These are phyloP conservation scores for Tieghemiomyces parasiticus DNA, from an alignment of 192 early-diverging fungal species.

Conservation along the genomic window DNA sequence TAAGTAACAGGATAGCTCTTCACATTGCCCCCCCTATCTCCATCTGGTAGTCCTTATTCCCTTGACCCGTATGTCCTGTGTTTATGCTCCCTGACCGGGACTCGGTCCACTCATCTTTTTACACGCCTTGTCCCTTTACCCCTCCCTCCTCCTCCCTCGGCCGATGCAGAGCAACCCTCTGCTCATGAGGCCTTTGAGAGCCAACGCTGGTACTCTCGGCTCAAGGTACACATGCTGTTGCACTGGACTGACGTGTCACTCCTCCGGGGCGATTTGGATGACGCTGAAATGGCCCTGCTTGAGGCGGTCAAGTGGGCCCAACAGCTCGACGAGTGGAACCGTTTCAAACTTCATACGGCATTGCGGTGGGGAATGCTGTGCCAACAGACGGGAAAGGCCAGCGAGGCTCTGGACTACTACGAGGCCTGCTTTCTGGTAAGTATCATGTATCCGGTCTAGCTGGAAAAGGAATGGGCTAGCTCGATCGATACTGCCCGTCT, in stretches of 20 bases:
- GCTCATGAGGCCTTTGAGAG: background rate
- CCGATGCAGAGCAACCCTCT: background rate
- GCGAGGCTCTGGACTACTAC: constrained; percentile 8
- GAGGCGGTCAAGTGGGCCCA: background rate
- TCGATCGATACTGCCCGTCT: background rate
- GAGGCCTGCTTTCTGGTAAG: constrained; percentile 3
- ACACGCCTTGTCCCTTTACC: background rate
- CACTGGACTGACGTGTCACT: constrained; percentile 1
- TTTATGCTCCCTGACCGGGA: background rate
- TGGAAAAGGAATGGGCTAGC: background rate
- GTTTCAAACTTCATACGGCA: background rate
- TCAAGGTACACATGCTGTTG: background rate
- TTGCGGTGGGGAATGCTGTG: constrained; percentile 9
- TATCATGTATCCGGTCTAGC: background rate
- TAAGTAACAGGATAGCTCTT: background rate
- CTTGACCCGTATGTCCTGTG: background rate
- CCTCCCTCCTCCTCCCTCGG: background rate
- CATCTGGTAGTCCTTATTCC: background rate
- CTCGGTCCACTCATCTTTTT: background rate
- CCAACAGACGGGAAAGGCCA: background rate
- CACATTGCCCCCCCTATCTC: too few relatives aligned
- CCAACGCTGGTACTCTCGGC: background rate
- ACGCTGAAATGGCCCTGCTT: constrained; percentile 2
- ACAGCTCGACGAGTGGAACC: background rate
- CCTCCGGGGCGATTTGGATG: background rate